Evolutionary conservation across 1,284 basidiomycete genomes (phyloP).

Genomic region (Somion occarium): DNA sequence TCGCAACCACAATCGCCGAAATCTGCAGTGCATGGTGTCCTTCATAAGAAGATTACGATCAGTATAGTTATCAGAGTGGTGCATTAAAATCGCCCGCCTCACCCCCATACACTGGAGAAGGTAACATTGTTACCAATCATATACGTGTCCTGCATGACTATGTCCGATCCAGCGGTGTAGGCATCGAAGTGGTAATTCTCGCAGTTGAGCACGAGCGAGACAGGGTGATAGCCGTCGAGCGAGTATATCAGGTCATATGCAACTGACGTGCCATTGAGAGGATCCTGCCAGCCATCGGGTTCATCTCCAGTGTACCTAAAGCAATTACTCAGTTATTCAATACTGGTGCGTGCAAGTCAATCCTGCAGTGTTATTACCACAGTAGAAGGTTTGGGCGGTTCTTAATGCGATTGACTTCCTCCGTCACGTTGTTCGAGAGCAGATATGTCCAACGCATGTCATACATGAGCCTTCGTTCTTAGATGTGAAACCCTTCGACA

Average conservation of each 20-base stretch:
- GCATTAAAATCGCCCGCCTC: slow-evolving; percentile 1
- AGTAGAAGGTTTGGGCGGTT: slow-evolving; percentile 61
- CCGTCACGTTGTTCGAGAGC: slow-evolving; percentile 56
- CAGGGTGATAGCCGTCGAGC: slow-evolving; percentile 71
- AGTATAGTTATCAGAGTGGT: background rate
- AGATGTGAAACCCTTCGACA: background rate
- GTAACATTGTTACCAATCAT: slow-evolving; percentile 68
- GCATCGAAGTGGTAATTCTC: slow-evolving; percentile 60
- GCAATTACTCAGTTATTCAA: too few relatives aligned
- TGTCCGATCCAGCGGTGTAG: slow-evolving; percentile 56
- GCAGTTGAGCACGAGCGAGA: slow-evolving; percentile 73
- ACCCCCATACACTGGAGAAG: slow-evolving; percentile 46
- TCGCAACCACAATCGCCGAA: slow-evolving; percentile 71
- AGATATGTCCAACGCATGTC: slow-evolving; percentile 68
- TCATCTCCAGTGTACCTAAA: slow-evolving; percentile 66
- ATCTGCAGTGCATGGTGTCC: slow-evolving; percentile 50
- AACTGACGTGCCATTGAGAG: slow-evolving; percentile 51
- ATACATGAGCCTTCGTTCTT: slow-evolving; percentile 53
- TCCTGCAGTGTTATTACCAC: too few relatives aligned
- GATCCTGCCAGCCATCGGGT: slow-evolving; percentile 67
- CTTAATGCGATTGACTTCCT: slow-evolving; percentile 65
- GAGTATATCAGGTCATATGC: slow-evolving; percentile 63
- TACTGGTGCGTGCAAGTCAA: too few relatives aligned
- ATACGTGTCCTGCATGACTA: slow-evolving; percentile 54
- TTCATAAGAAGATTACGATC: slow-evolving; percentile 1